These are phyloP conservation scores for Monosporascus sp. DNA, from an alignment of 2,329 filamentous ascomycete genomes.

Conservation along the genomic window DNA sequence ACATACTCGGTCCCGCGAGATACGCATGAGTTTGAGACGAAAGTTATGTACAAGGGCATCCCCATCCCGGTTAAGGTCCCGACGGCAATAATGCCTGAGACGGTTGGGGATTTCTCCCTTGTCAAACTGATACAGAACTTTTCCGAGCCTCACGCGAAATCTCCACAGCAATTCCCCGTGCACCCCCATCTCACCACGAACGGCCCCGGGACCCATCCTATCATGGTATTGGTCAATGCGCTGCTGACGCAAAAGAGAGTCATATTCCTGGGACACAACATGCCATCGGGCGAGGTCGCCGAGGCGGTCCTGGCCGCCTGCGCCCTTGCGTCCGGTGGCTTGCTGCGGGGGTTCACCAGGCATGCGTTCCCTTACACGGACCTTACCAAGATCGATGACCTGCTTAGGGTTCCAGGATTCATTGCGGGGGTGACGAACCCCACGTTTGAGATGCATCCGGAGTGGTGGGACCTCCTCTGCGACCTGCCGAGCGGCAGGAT, in stretches of 20 bases:
- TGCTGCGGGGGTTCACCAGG: slow-evolving; percentile 89
- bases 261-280: slow-evolving; percentile 92
- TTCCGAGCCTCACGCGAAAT: slow-evolving; percentile 72
- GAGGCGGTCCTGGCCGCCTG: slow-evolving; percentile 98
- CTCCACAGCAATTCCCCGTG: slow-evolving; percentile 75
- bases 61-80: slow-evolving; percentile 96
- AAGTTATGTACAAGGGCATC: slow-evolving; percentile 92
- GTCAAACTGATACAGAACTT: slow-evolving; percentile 97
- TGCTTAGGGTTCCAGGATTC: slow-evolving; percentile 93
- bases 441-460: slow-evolving; percentile 86
- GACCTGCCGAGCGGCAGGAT: slow-evolving; percentile 88
- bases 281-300: slow-evolving; percentile 91
- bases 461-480: slow-evolving; percentile 98
- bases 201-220: slow-evolving; percentile 83
- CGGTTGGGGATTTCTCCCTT: slow-evolving; percentile 93
- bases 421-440: slow-evolving; percentile 98
- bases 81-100: slow-evolving; percentile 88
- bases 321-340: slow-evolving; percentile 82
- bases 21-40: slow-evolving; percentile 96
- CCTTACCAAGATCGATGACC: slow-evolving; percentile 93
- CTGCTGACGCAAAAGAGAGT: slow-evolving; percentile 94
- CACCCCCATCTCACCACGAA: slow-evolving; percentile 93
- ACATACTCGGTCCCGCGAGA: slow-evolving; percentile 79
- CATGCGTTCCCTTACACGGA: slow-evolving; percentile 98
- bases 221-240: slow-evolving; percentile 91